These are phyloP conservation scores for Forsythia viridissima DNA, from an alignment of 257 asterid species.

Conservation along the genomic window DNA sequence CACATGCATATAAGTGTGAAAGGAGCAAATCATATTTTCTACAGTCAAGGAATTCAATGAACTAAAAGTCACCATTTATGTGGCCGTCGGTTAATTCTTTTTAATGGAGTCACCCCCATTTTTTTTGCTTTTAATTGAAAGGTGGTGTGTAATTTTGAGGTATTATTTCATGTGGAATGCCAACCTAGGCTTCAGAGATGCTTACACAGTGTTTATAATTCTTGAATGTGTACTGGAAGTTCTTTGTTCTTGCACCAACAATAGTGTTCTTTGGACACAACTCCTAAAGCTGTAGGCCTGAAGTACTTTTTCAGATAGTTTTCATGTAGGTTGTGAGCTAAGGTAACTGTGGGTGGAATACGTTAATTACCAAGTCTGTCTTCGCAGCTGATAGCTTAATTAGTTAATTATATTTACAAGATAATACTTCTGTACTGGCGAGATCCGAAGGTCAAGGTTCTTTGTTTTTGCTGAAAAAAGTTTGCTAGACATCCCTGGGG, in stretches of 20 bases:
- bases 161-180: neutral
- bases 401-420: neutral
- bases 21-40: neutral
- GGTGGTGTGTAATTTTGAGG: neutral
- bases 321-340: neutral
- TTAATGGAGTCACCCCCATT: neutral
- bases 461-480: neutral
- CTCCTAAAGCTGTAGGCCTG: neutral
- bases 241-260: neutral
- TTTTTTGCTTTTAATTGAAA: neutral
- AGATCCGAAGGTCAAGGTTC: neutral
- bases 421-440: neutral
- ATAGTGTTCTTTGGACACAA: neutral
- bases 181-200: neutral
- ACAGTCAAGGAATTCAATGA: neutral
- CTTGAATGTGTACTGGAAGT: neutral
- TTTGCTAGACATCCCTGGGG: neutral
- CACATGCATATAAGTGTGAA: neutral
- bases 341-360: neutral
- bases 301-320: neutral
- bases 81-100: neutral
- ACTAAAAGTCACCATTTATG: neutral
- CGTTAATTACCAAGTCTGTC: neutral
- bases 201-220: neutral
- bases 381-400: neutral